A percentile compares a stretch with the other conserved stretches of the same genome.
phyloP scores from a whole-genome alignment of 139 green algal genomes.

The Chlamydomonas sphaeroides region DNA sequence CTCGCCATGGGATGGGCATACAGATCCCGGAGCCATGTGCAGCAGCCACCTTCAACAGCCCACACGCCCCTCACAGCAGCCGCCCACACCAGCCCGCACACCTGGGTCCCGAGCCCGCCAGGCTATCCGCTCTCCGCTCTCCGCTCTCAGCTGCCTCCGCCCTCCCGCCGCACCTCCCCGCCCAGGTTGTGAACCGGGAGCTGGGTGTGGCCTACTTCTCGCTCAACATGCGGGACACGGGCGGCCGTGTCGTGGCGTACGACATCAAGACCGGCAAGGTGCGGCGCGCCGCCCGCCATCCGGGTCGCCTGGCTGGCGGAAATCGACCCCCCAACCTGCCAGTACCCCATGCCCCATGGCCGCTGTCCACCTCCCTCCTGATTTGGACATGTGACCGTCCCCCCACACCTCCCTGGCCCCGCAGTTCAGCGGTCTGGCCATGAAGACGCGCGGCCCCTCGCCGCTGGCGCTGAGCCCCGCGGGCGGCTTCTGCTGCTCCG shows the following conservation, averaged over 20 bases:
- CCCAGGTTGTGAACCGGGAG: constrained; percentile 36
- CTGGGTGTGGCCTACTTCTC: constrained; percentile 44
- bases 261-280: constrained; percentile 24
- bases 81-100: too few relatives aligned
- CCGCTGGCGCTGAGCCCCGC: constrained; percentile 44
- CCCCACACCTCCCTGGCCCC: too few relatives aligned
- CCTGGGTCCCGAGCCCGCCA: not conserved
- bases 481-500: constrained; percentile 60
- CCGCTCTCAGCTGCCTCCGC: too few relatives aligned
- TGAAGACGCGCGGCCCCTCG: constrained; percentile 52
- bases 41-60: too few relatives aligned
- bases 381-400: too few relatives aligned
- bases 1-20: too few relatives aligned
- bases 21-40: too few relatives aligned
- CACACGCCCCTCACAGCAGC: not conserved
- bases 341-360: too few relatives aligned
- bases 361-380: too few relatives aligned
- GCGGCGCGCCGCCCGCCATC: too few relatives aligned
- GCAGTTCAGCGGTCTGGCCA: constrained; percentile 27
- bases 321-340: too few relatives aligned
- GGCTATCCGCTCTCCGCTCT: not conserved
- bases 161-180: not conserved
- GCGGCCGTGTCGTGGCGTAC: constrained; percentile 30
- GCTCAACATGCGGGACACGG: constrained; percentile 18
- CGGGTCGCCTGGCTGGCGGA: too few relatives aligned